A percentile compares a stretch with the other conserved stretches of the same genome.
These are phyloP conservation scores for Simplicillium aogashimaense DNA, from an alignment of 2,329 filamentous ascomycete genomes.

Conservation along the genomic window DNA sequence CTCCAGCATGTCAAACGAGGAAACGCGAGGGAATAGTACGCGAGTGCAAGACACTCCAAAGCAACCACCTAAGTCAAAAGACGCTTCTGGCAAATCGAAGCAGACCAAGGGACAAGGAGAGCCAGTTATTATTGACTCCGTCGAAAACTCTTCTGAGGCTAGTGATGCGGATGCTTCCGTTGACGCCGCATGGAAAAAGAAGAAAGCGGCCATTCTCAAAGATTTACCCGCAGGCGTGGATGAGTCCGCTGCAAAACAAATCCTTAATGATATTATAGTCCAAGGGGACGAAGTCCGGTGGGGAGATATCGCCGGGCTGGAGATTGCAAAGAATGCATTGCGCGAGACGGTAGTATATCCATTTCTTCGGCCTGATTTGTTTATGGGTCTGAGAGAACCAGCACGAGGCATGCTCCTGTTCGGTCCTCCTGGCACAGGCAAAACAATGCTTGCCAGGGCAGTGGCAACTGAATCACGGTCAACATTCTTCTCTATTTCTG, in stretches of 20 bases:
- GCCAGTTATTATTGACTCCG: conserved; percentile 29
- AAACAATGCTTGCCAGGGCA: conserved; percentile 92
- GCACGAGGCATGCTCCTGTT: conserved; percentile 93
- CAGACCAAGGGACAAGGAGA: conserved; percentile 20
- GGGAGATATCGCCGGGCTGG: conserved; percentile 85
- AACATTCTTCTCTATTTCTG: conserved; percentile 95
- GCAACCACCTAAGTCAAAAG: too few species aligned
- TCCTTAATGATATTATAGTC: conserved; percentile 91
- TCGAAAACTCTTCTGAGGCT: conserved; percentile 36
- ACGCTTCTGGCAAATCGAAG: conserved; percentile 12
- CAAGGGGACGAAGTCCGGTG: conserved; percentile 92
- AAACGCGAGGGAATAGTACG: not conserved
- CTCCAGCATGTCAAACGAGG: conserved; percentile 11
- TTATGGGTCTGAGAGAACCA: conserved; percentile 90
- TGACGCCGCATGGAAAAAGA: conserved; percentile 48
- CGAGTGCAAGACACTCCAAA: not conserved
- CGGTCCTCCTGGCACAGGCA: conserved; percentile 93
- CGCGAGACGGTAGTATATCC: conserved; percentile 97
- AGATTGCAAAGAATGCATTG: conserved; percentile 80
- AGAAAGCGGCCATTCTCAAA: conserved; percentile 58
- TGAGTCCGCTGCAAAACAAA: conserved; percentile 73
- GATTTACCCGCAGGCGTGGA: conserved; percentile 77
- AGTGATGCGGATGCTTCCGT: conserved; percentile 27
- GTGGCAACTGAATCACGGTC: conserved; percentile 92
- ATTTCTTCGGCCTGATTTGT: conserved; percentile 87